Evolutionary conservation across 129 eudicot species (phyloP), one percentile per base, ranked within the genome.

Genomic region (Ambrosia trifida): DNA sequence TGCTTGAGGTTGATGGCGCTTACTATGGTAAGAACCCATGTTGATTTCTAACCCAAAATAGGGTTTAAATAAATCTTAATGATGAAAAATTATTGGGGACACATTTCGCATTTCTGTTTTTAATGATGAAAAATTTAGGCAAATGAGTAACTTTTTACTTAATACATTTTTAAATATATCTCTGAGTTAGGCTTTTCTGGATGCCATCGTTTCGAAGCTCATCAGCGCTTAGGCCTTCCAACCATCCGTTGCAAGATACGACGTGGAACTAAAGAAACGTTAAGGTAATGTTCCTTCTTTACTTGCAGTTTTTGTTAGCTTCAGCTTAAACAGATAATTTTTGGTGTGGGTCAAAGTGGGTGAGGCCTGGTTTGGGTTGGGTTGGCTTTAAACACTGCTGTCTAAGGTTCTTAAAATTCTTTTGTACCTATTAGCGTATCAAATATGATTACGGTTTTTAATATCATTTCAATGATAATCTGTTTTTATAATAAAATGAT

Each of bases 141-240:
- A 56, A 54, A 40, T 5, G 43, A 36, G 71, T 64, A 19, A 13
- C 70, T 62, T 73, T 73, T 49, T 35, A 38, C 30, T 36, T 62
- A 45, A 61, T 30, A 47, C 61, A 54, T 14, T 33, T 9, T 30
- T 31, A 11, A 58, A 30, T 30, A 28, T 58, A 30, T 40, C 44
- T 13, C 1, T 68, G 31, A 49, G 40, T 58, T 66, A 95, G 99
- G 99, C 50, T 95, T 95, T 76, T 95, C 99, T 10, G 99, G 99
- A 41, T 95, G 99, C 74, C 99, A 95, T 76, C 88, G 99, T 28
- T 95, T 76, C 66, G 99, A 95, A 83, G 99, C 99, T 73, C 99
- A 95, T 79, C 99, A 95, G 74, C 85, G 80, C 44, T 81, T 95
- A 64, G 99, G 97, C 32, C 89, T 95, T 31, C 95, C 97, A 53